These are phyloP conservation scores for Penicillium tannophilum DNA, from an alignment of 495 filamentous ascomycete genomes.

Conservation along the genomic window DNA sequence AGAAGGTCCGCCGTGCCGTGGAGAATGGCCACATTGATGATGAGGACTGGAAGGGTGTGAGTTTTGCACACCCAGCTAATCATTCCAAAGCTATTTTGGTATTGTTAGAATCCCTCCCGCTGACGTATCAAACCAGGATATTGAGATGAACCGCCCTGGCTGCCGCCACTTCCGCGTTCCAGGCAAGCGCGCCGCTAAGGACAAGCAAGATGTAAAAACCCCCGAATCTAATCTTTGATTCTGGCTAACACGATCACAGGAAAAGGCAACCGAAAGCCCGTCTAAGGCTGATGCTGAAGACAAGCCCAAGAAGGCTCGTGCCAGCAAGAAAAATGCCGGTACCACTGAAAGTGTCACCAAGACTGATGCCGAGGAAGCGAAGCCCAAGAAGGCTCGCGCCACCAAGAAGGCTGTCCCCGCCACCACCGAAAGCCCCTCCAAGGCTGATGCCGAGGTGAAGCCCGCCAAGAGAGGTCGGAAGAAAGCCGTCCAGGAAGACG, in stretches of 20 bases:
- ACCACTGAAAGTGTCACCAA: slow-evolving; percentile 15
- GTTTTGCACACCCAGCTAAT: slow-evolving; percentile 27
- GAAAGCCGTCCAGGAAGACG: slow-evolving; percentile 22
- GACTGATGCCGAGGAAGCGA: slow-evolving; percentile 18
- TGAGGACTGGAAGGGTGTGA: slow-evolving; percentile 78
- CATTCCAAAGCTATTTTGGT: neutral
- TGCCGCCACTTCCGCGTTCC: neutral
- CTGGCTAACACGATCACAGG: neutral
- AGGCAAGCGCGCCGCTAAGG: neutral
- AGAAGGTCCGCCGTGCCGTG: slow-evolving; percentile 63
- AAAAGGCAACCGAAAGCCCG: neutral
- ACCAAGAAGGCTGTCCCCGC: slow-evolving; percentile 8
- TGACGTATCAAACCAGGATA: slow-evolving; percentile 42
- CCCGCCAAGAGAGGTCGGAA: slow-evolving; percentile 17
- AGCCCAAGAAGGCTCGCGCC: slow-evolving; percentile 8
- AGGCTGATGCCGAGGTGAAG: slow-evolving; percentile 22
- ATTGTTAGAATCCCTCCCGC: neutral
- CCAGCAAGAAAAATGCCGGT: slow-evolving; percentile 3
- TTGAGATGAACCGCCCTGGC: slow-evolving; percentile 3
- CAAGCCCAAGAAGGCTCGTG: slow-evolving; percentile 7
- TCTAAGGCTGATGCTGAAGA: neutral
- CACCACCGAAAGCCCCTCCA: slow-evolving; percentile 16
- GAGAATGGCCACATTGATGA: slow-evolving; percentile 72
- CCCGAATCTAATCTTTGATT: neutral
- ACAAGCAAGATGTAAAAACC: neutral